Evolutionary conservation across 371 early-diverging fungal species (phyloP).

Genomic region (Lichtheimia hyalospora): DNA sequence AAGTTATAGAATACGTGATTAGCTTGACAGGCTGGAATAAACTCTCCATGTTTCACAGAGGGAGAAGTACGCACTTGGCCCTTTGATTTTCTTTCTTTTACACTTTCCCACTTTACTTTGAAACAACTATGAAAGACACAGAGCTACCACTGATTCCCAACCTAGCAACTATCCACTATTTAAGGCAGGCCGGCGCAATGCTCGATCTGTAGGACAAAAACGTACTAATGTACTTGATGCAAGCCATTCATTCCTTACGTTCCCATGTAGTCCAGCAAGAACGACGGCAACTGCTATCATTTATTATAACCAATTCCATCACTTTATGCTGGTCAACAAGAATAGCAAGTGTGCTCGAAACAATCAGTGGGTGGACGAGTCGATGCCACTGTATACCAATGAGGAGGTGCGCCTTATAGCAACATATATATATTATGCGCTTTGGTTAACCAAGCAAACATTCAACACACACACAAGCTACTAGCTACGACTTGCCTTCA

Average conservation of each 20-base stretch:
- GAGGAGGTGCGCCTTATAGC: constrained; percentile 28
- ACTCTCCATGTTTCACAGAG: background rate
- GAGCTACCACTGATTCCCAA: constrained; percentile 16
- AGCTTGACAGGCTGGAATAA: too few species aligned
- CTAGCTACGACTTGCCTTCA: constrained; percentile 53
- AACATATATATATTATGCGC: background rate
- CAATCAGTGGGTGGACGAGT: constrained; percentile 21
- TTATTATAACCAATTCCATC: constrained; percentile 46
- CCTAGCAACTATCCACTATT: constrained; percentile 22
- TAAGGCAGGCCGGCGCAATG: constrained; percentile 31
- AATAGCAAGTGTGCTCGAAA: constrained; percentile 13
- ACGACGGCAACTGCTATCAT: constrained; percentile 48
- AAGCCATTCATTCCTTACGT: background rate
- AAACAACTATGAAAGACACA: background rate
- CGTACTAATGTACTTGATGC: background rate
- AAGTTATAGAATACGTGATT: too few species aligned
- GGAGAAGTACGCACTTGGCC: background rate
- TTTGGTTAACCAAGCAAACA: background rate
- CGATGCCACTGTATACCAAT: constrained; percentile 23
- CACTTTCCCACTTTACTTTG: background rate
- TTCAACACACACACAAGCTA: constrained; percentile 20
- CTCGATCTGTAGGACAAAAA: constrained; percentile 26
- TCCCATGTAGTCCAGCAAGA: constrained; percentile 36
- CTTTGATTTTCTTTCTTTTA: background rate
- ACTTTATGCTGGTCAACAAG: constrained; percentile 27